Evolutionary conservation across 495 filamentous ascomycete genomes (phyloP), one percentile per base, ranked within the genome.

Genomic region (Penicillium paradoxum): DNA sequence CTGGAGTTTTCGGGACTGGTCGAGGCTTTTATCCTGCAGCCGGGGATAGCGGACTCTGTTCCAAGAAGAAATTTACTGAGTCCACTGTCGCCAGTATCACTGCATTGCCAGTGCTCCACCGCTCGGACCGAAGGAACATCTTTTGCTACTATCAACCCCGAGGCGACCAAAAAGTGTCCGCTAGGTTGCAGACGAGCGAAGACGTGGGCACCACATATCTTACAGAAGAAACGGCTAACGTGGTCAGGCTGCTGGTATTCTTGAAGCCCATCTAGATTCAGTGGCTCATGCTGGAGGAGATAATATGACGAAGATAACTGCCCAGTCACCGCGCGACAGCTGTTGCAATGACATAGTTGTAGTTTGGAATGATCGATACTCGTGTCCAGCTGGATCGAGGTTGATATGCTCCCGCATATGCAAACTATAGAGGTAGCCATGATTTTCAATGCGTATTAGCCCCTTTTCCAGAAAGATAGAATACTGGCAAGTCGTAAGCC

Each of bases 121-220:
- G 62, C 63, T 33, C 71, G 57, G 14, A 77, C 74, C 64, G 56
- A 54, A 60, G 49, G 72, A 58, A 53, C 17, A 4, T 63, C 57
- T 29, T 60, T 57, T 14, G 68, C 66, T 17, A 73, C 60, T 9
- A 78, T 60, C 38, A 59, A 37, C 1, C 73, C 76, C 24, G 65
- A 77, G 22, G 61, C 66, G 42, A 83, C 79, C 32, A 68, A 55
- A 53, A 71, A 77, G 25, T 62, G 68, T 10, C 64, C 72, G 6
- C 45, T 57, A 3, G 64, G 51, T 47, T 60, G 55, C 24, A 49
- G 38, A 37, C 66, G 64, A 5, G 66, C 60, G 47, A 86, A 83
- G 55, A 83, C 70, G 55, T 87, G 83, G 22, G 82, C 80, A 27
- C 86, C 86, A 54, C 87, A 91, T 13, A 67, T 81, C n/a, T 62